Evolutionary conservation across 1,284 basidiomycete genomes (phyloP).

Genomic region (Trichosporon inkin): DNA sequence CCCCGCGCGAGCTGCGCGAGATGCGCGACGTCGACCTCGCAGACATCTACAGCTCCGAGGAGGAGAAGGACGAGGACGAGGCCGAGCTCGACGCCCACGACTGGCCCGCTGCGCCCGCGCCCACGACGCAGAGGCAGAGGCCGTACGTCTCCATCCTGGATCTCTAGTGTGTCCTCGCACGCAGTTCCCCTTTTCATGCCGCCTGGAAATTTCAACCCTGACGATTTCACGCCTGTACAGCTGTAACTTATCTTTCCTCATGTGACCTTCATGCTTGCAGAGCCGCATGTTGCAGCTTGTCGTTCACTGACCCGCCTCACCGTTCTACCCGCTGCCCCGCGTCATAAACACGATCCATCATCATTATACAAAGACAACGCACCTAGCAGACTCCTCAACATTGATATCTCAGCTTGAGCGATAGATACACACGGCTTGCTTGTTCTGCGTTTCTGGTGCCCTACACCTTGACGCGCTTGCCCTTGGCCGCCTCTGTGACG

Average conservation of each 20-base stretch:
- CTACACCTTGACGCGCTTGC: slow-evolving; percentile 36
- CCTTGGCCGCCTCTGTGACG: slow-evolving; percentile 24
- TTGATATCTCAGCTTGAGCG: too few species aligned
- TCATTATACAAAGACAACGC: neutral
- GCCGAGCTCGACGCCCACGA: slow-evolving; percentile 17
- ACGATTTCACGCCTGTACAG: too few species aligned
- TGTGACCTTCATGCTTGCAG: too few species aligned
- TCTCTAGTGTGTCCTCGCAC: slow-evolving; percentile 7
- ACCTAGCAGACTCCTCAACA: neutral
- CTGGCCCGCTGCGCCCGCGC: slow-evolving; percentile 14
- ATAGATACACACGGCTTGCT: neutral
- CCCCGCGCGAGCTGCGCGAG: neutral
- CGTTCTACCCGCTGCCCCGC: too few species aligned
- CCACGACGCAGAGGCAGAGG: neutral
- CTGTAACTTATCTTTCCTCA: too few species aligned
- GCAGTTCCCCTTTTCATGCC: neutral
- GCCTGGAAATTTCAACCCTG: too few species aligned
- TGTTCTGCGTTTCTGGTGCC: too few species aligned
- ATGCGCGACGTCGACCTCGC: too few species aligned
- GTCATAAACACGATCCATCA: too few species aligned
- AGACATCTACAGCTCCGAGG: neutral
- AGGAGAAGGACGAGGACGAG: slow-evolving; percentile 11
- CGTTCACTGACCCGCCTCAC: too few species aligned
- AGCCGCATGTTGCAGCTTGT: too few species aligned
- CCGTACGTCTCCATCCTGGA: slow-evolving; percentile 21